These are phyloP conservation scores for Leccinum pachyderme DNA, from an alignment of 1,284 basidiomycete species.

Conservation along the genomic window DNA sequence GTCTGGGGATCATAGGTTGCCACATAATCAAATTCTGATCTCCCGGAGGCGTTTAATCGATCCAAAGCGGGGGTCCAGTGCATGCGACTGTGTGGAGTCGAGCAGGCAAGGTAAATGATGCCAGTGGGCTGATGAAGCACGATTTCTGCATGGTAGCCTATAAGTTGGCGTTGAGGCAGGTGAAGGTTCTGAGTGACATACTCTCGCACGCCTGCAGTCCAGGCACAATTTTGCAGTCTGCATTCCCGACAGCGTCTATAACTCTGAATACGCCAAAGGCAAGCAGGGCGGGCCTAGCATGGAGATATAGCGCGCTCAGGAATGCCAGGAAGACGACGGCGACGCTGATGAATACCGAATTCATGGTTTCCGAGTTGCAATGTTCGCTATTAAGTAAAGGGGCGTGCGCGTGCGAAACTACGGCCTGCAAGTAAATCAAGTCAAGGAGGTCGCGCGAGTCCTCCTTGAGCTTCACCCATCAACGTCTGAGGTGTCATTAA, in stretches of 20 bases:
- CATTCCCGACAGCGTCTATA: conserved; percentile 44
- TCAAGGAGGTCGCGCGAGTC: too few relatives aligned
- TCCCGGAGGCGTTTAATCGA: conserved; percentile 46
- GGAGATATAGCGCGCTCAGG: conserved; percentile 38
- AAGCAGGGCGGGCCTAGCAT: conserved; percentile 40
- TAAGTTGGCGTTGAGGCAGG: background rate
- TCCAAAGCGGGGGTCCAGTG: conserved; percentile 55
- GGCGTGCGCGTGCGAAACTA: too few relatives aligned
- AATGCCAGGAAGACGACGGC: conserved; percentile 29
- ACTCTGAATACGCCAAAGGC: conserved; percentile 44
- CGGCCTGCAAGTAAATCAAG: too few relatives aligned
- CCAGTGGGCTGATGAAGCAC: conserved; percentile 56
- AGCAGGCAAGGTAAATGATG: conserved; percentile 70
- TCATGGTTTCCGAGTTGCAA: background rate
- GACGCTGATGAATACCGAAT: conserved; percentile 12
- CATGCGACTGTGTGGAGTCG: conserved; percentile 46
- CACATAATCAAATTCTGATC: conserved; percentile 53
- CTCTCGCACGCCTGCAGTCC: conserved; percentile 66
- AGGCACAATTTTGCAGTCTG: conserved; percentile 47
- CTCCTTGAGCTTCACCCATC: too few relatives aligned
- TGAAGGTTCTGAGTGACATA: conserved; percentile 29
- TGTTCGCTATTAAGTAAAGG: too few relatives aligned
- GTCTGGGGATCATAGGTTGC: conserved; percentile 58
- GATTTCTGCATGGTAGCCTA: conserved; percentile 41
- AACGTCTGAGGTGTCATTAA: too few relatives aligned